Evolutionary conservation across 345 rosid genomes (phyloP).

Genomic region (Erodium maritimum): DNA sequence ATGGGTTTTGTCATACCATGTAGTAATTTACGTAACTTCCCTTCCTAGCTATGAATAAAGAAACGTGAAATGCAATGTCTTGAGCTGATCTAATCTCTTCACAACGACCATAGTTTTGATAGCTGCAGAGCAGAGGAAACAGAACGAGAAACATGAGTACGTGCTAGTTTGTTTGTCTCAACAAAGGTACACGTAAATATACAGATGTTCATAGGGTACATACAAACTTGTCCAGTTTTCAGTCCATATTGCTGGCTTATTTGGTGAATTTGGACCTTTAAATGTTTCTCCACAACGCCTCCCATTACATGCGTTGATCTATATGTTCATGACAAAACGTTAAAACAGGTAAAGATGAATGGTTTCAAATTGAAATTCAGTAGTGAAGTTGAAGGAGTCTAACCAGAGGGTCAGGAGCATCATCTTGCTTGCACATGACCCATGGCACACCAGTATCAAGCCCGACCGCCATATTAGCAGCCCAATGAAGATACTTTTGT

Average conservation of each 20-base stretch:
- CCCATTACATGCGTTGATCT: conserved; percentile 77
- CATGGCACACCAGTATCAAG: conserved; percentile 79
- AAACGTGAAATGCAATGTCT: conserved; percentile 72
- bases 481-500: conserved; percentile 58
- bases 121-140: conserved; percentile 22
- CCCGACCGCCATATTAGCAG: conserved; percentile 56
- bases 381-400: too few relatives aligned
- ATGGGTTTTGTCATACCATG: conserved; percentile 39
- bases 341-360: too few relatives aligned
- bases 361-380: too few relatives aligned
- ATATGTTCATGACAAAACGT: too few relatives aligned
- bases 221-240: conserved; percentile 86
- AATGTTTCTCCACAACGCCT: conserved; percentile 72
- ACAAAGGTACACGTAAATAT: too few relatives aligned
- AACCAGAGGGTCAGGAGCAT: conserved; percentile 85
- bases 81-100: conserved; percentile 37
- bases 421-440: conserved; percentile 83
- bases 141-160: not conserved
- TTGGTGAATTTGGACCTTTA: conserved; percentile 63
- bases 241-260: conserved; percentile 80
- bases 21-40: conserved; percentile 84
- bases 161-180: not conserved
- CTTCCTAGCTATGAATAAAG: conserved; percentile 53
- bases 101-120: conserved; percentile 50
- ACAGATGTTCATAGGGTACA: conserved; percentile 3